Percentiles rank a stretch among this genome's conserved stretches.
Evolutionary conservation across 805 yeast species (phyloP).

Genomic region (Cyberlindnera euphorbiae): DNA sequence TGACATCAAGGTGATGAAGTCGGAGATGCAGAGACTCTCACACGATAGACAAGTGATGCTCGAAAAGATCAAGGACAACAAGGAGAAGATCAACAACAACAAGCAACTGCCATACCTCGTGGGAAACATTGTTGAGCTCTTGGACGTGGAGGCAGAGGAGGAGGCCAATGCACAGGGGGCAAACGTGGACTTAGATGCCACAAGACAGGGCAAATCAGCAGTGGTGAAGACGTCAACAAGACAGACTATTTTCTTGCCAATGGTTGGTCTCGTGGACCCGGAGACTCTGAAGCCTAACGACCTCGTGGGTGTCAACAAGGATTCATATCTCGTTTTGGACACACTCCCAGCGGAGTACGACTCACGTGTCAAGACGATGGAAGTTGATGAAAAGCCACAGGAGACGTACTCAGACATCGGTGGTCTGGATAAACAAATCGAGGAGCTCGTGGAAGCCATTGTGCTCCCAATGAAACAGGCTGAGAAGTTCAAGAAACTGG

Average conservation of each 20-base stretch:
- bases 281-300: conserved; percentile 94
- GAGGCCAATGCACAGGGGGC: conserved; percentile 88
- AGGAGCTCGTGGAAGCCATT: conserved; percentile 96
- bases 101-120: conserved; percentile 94
- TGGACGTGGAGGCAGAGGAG: conserved; percentile 81
- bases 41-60: conserved; percentile 93
- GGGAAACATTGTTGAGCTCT: conserved; percentile 91
- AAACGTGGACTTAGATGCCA: conserved; percentile 86
- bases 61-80: conserved; percentile 91
- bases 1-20: conserved; percentile 90
- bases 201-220: conserved; percentile 93
- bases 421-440: conserved; percentile 96
- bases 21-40: conserved; percentile 82
- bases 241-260: conserved; percentile 93
- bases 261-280: conserved; percentile 93
- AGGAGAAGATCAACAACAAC: conserved; percentile 92
- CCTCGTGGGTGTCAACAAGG: conserved; percentile 95
- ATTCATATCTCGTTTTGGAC: conserved; percentile 87
- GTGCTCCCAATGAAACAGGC: conserved; percentile 98
- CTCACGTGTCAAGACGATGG: conserved; percentile 98
- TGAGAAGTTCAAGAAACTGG: conserved; percentile 88
- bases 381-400: conserved; percentile 97
- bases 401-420: conserved; percentile 98
- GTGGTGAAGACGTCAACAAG: conserved; percentile 96
- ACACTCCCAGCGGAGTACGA: conserved; percentile 97